Base-by-base conservation (phyloP, 2,329 filamentous ascomycete genomes). In the Aureobasidium melanogenum region DNA sequence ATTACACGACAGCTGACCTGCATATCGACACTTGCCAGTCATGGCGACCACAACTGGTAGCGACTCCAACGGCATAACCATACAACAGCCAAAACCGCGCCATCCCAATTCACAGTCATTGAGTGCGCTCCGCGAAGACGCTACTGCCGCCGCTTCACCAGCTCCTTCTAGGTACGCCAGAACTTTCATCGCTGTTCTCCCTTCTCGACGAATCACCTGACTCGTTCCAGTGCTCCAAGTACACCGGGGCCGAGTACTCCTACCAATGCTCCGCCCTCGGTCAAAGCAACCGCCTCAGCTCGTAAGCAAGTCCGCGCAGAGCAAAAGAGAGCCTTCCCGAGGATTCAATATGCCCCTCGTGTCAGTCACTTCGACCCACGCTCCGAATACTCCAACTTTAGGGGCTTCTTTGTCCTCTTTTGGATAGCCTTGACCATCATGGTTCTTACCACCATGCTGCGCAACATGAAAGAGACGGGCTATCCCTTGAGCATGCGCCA, bases 371-470 rank as follows among this genome's bases (percentile, higher is more conserved):
- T 99, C 72, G 94, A 99, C 71, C 91, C 92, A 0, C 82, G 84
- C 54, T 96, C 89, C 74, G 91, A 96, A 69, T 92, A 97, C 73
- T 86, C 86, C 69, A 91, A 99, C 75, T 99, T 99, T 73, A 86
- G 91, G 68, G 94, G 94, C 71, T 99, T 99, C 82, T 99, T 97
- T 77, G 90, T 94, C 59, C 83, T 99, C 39, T 99, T 99, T 77
- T 99, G 94, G 94, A 93, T 99, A 66, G 91, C 91, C 10, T 80
- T 99, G 63, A 90, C 89, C 67, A 96, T 99, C 74, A 96, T 99
- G 92, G 91, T 92, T 69, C 87, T 96, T 64, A 97, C 93, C 2
- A 89, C 89, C n/a, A 90, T 91, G 80, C 76, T 97, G 69, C 86
- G 93, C 69, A 97, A 96, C 73, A 84, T 94, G 70, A 96, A 93